Evolutionary conservation across 345 rosid genomes (phyloP), one percentile per base, ranked within the genome.

Genomic region (Euphorbia pulcherrima): DNA sequence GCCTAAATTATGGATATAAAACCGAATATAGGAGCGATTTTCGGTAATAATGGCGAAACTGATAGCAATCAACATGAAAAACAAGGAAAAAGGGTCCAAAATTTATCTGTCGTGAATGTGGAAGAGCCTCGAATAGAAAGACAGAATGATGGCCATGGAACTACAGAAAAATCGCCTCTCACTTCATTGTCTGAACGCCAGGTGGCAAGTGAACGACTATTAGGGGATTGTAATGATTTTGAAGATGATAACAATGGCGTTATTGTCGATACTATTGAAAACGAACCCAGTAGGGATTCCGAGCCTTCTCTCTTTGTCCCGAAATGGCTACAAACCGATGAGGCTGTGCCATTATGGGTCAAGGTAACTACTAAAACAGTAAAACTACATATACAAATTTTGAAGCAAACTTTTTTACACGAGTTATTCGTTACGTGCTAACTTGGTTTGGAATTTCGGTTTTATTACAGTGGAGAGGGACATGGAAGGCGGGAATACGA

Each of bases 401-500:
- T 30, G 55, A 51, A 37, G 16, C 27, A 59, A 39, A 26, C 30
- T 20, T 20, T 33, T 33, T 33, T 33, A 33, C 47, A 40, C 14
- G 18, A 35, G 6, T 20, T 46, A 2, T 56, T 26, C 30, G 8
- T 56, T 58, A 60, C 20, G 52, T 51, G 26, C 47, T 67, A 48
- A 67, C 67, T 52, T 74, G 48, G 54, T 68, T 64, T 41, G 64
- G 59, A 23, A 51, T 29, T 68, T 71, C n/a, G n/a, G 51, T 44
- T 61, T 81, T 74, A 81, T 70, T 79, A 58, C 67, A 94, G 97
- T 94, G 97, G 99, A 87, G 99, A 81, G 99, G 98, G 40, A 90
- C 78, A 84, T 95, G 99, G 99, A 93, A 88, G 39, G 94, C 92
- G 27, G 98, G 97, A 81, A 90, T 95, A 65, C 83, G 87, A 80